Conservation (phyloP, 2,329 filamentous ascomycete species). For the Trichoderma sp. region DNA sequence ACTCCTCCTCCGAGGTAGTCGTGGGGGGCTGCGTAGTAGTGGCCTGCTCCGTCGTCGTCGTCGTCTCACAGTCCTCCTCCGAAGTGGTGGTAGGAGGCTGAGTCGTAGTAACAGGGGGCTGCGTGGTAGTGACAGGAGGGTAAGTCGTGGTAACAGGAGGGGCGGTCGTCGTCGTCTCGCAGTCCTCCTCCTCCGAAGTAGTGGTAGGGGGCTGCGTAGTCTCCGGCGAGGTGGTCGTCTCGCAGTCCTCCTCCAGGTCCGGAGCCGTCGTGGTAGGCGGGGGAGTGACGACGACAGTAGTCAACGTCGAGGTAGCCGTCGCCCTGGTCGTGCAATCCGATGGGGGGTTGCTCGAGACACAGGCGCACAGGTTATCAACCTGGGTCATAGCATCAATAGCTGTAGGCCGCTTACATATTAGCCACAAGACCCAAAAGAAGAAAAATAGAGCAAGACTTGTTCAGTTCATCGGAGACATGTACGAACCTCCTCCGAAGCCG, state of each 20-base stretch:
- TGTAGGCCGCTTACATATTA: not conserved
- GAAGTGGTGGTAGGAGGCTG: not conserved
- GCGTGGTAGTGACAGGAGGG: constrained; percentile 1
- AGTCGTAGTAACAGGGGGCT: not conserved
- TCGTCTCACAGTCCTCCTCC: not conserved
- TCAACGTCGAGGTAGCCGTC: not conserved
- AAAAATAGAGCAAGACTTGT: not conserved
- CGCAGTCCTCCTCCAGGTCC: not conserved
- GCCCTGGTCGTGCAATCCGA: constrained; percentile 24
- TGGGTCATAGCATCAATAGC: constrained; percentile 30
- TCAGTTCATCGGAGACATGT: not conserved
- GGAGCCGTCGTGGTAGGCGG: constrained; percentile 9
- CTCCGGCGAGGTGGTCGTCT: constrained; percentile 8
- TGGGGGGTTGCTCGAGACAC: constrained; percentile 34
- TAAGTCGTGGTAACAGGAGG: constrained; percentile 3
- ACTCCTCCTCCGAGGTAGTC: not conserved
- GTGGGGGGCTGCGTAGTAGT: constrained; percentile 6
- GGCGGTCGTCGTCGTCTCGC: not conserved
- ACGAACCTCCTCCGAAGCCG: constrained; percentile 20
- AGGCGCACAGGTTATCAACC: constrained; percentile 34
- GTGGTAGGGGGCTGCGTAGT: constrained; percentile 5
- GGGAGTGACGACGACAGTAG: not conserved
- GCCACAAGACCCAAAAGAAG: not conserved
- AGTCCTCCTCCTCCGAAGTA: not conserved
- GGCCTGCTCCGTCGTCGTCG: not conserved